Percentiles rank a stretch among this genome's conserved stretches.
phyloP scores from a whole-genome alignment of 164 flowering plant species.

The Stephania cephalantha region DNA sequence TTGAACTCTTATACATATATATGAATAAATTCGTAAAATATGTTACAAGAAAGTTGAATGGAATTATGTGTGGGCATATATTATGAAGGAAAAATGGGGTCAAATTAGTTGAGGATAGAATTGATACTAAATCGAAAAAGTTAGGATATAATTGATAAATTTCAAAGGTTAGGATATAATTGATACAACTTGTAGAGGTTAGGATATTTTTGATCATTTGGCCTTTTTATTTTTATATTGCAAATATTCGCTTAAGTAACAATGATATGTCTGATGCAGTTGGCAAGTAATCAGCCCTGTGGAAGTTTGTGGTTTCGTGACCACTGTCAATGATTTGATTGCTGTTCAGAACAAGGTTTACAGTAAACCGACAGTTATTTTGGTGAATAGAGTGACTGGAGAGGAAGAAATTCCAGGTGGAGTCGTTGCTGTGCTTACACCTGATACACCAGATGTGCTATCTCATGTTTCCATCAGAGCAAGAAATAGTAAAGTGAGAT shows the following conservation, averaged over 20 bases:
- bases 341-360: constrained; percentile 23
- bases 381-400: constrained; percentile 28
- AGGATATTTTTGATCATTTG: no score
- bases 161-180: no score
- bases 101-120: no score
- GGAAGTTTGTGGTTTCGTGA: constrained; percentile 25
- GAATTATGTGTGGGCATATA: no score
- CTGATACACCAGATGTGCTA: constrained; percentile 32
- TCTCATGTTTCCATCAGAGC: constrained; percentile 32
- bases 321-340: constrained; percentile 22
- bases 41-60: no score
- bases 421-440: constrained; percentile 27
- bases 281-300: constrained; percentile 33
- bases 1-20: no score
- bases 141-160: no score
- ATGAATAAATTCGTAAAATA: no score
- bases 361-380: constrained; percentile 20
- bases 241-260: not conserved
- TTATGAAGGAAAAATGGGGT: no score
- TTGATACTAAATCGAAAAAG: no score
- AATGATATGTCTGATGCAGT: constrained; percentile 12
- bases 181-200: no score
- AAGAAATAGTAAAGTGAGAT: constrained; percentile 26
- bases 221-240: not conserved
- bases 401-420: constrained; percentile 36